Base-by-base conservation (phyloP, 495 filamentous ascomycete species). In the Sphaerosporella brunnea region DNA sequence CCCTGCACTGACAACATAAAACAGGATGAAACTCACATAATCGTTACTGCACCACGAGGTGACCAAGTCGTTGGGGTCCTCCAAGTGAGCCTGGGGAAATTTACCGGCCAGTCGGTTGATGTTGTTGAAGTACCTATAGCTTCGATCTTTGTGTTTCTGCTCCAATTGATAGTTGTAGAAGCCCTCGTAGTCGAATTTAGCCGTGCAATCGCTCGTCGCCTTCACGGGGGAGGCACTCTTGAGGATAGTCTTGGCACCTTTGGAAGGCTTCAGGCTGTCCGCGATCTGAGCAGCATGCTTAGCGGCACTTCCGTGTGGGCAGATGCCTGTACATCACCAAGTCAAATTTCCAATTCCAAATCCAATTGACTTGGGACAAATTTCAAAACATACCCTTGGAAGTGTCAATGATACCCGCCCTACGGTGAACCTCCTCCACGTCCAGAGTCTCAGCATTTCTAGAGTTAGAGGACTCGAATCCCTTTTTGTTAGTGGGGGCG, bases 91-190 rank as follows among this genome's bases (percentile, higher is more conserved):
- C 34, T 81, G 82, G 19, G 90, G 90, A 58, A 97, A 97, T 51
- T 96, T 84, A 67, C 92, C 80, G 48, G 92, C 90, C 49, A 97
- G 71, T 19, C 90, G 84, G 62, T 97, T 97, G 77, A 97, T 97
- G 70, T 97, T 97, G 71, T 97, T 97, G 75, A 97, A 97, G 70
- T 97, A 96, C 56, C 90, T 84, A 69, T 97, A 97, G 30, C 84
- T 93, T 69, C 93, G 95, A 71, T 97, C 92, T 70, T 93, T 86
- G 74, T 93, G 92, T 67, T 97, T 97, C 77, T 94, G 96, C 55
- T 92, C 84, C 49, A 97, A 66, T 62, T 97, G 88, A 34, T 64
- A 65, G 28, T 78, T 62, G 66, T 96, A 97, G 69, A 96, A 97
- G 40, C 62, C 78, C 55, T 93, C 74, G 54, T 97, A 97, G 65